Evolutionary conservation across 192 early-diverging fungal genomes (phyloP), one percentile per base, ranked within the genome.

Genomic region (Rhizoclosmatium globosum): DNA sequence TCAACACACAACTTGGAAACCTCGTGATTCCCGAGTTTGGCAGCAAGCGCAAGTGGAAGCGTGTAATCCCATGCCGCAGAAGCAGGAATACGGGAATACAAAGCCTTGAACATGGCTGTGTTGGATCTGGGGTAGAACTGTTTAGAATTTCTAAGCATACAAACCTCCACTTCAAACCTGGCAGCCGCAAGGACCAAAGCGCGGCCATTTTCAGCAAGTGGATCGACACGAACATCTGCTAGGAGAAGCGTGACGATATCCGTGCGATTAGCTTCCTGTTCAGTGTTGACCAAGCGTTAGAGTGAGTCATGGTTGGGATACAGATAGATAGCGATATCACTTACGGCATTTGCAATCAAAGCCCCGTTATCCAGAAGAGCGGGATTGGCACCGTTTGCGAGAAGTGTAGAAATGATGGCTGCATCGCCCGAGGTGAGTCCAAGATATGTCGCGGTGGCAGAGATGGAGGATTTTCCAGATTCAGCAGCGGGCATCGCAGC

Each of bases 291-390:
- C 19, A 56, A 56, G 31, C 31, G 31, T 31, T 31, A 56, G 53
- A 56, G 53, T 56, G 53, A 56, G 11, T 56, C 53, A 56, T 1
- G 53, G 19, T 15, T 56, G 19, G 11, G 53, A 31, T 15, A 65
- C 64, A 38, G 64, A 11, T 38, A 57, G 56, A 57, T 15, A 21
- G 64, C 17, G 39, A 65, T 15, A 19, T 7, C 60, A 19, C 9
- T 21, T 21, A 56, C 46, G 17, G 13, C 13, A 71, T 17, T 48
- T 4, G 50, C 45, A 47, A 74, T 61, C 72, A 74, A 44, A 62
- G 72, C 72, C 9, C 72, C 72, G n/a, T 60, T 44, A 3, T 74
- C 72, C 6, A 74, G 72, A 19, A 74, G 19, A 9, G 72, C 60
- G 6, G 72, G 58, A 56, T 74, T 59, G 1, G 44, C 72, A 1